These are phyloP conservation scores for Skeletonema marinoi DNA, from an alignment of 108 stramenopile genomes.

Conservation along the genomic window DNA sequence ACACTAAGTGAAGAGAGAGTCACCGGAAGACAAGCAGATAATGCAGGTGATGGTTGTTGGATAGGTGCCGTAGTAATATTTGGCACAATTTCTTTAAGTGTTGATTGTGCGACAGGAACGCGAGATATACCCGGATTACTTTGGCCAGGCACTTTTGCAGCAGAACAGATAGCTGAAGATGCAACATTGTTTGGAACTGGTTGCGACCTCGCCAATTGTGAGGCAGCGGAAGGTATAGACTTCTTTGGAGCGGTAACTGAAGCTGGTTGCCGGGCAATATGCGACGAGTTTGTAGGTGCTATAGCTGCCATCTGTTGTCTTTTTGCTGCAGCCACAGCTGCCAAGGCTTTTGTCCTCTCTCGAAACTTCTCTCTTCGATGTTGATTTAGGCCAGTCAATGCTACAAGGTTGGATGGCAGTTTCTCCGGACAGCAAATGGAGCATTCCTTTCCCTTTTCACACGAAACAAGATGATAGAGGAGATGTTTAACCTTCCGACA, in stretches of 20 bases:
- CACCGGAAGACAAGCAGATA: not conserved
- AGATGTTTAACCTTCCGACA: slow-evolving; percentile 89
- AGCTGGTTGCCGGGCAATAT: slow-evolving; percentile 1
- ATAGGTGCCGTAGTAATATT: not conserved
- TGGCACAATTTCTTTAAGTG: not conserved
- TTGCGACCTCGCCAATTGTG: not conserved
- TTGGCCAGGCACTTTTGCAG: not conserved
- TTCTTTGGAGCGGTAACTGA: not conserved
- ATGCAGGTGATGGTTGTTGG: slow-evolving; percentile 13
- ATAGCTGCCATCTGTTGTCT: slow-evolving; percentile 13
- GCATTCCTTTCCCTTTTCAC: slow-evolving; percentile 57
- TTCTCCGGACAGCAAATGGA: slow-evolving; percentile 63
- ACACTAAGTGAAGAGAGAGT: slow-evolving; percentile 10
- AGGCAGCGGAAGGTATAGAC: not conserved
- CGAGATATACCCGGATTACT: not conserved
- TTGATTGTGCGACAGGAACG: not conserved
- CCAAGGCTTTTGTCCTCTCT: slow-evolving; percentile 34
- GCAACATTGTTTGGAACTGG: not conserved
- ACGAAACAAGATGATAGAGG: slow-evolving; percentile 84
- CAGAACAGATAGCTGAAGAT: slow-evolving; percentile 2
- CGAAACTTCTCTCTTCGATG: slow-evolving; percentile 57
- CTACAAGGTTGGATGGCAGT: slow-evolving; percentile 53
- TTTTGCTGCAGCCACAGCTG: slow-evolving; percentile 26
- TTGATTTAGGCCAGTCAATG: slow-evolving; percentile 63
- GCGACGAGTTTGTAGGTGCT: slow-evolving; percentile 1